Evolutionary conservation across 441 rosid species (phyloP).

Genomic region (Aleurites moluccanus): DNA sequence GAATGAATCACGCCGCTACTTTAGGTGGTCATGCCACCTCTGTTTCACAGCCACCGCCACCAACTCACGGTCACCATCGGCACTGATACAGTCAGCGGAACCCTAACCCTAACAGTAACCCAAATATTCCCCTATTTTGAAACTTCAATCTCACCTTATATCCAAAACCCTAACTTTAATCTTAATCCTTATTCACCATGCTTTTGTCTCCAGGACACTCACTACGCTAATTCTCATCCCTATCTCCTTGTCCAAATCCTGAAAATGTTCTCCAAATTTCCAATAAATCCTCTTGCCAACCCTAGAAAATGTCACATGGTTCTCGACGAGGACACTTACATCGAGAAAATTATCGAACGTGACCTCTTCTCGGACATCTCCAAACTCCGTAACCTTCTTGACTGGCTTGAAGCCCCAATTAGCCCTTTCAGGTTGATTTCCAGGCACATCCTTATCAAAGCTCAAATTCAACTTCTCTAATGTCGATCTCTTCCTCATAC

Average conservation of each 20-base stretch:
- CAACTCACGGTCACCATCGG: neutral
- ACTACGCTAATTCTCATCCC: slow-evolving; percentile 78
- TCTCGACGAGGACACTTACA: slow-evolving; percentile 82
- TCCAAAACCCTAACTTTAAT: neutral
- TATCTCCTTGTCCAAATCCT: slow-evolving; percentile 49
- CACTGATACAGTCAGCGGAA: neutral
- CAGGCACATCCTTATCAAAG: slow-evolving; percentile 45
- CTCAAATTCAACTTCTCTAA: slow-evolving; percentile 87
- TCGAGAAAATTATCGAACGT: slow-evolving; percentile 93
- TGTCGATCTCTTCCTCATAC: slow-evolving; percentile 90
- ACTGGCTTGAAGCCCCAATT: slow-evolving; percentile 99
- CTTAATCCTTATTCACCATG: slow-evolving; percentile 51
- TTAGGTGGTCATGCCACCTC: no score
- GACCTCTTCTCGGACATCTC: slow-evolving; percentile 91
- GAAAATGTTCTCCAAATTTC: slow-evolving; percentile 35
- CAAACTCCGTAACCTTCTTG: slow-evolving; percentile 90
- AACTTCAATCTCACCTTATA: neutral
- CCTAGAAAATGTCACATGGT: slow-evolving; percentile 59
- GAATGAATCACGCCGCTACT: slow-evolving; percentile 95
- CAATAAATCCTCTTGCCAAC: slow-evolving; percentile 30
- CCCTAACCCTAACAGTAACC: neutral
- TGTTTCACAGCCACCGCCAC: no score
- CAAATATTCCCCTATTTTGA: neutral
- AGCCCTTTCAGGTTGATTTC: no score
- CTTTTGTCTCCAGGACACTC: slow-evolving; percentile 93